A percentile compares a stretch with the other conserved stretches of the same genome.
Evolutionary conservation across 2,329 filamentous ascomycete species (phyloP).

Genomic region (Teratosphaeria nubilosa): DNA sequence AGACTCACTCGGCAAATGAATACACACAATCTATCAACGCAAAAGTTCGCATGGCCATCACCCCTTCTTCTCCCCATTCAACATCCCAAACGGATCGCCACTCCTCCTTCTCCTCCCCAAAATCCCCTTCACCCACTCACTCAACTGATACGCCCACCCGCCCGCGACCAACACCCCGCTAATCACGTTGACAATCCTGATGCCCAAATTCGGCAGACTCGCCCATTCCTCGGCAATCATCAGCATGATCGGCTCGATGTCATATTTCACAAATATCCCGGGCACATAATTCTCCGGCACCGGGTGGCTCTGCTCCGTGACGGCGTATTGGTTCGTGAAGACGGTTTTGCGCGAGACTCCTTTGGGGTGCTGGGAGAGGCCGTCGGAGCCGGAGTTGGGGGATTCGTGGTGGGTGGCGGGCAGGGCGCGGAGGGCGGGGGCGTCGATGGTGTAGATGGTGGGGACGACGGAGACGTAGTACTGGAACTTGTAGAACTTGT

Average conservation of each 20-base stretch:
- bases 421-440: constrained; percentile 30
- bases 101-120: constrained; percentile 1
- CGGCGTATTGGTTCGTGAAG: constrained; percentile 94
- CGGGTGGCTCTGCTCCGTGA: constrained; percentile 72
- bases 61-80: constrained; percentile 8
- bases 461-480: constrained; percentile 95
- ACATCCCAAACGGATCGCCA: constrained; percentile 22
- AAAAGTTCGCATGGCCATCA: neutral
- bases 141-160: constrained; percentile 83
- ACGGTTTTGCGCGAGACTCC: constrained; percentile 48
- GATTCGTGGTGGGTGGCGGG: constrained; percentile 29
- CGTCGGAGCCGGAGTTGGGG: constrained; percentile 29
- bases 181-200: constrained; percentile 83
- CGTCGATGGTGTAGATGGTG: constrained; percentile 65
- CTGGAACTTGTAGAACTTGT: constrained; percentile 90
- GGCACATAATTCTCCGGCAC: constrained; percentile 64
- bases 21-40: neutral
- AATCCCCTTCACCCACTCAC: constrained; percentile 55
- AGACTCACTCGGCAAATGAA: neutral
- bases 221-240: constrained; percentile 74
- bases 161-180: constrained; percentile 86
- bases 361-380: constrained; percentile 23
- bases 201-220: constrained; percentile 60
- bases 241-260: constrained; percentile 90
- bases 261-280: constrained; percentile 96